Evolutionary conservation across 495 filamentous ascomycete species (phyloP).

Genomic region (Tuber magnatum): DNA sequence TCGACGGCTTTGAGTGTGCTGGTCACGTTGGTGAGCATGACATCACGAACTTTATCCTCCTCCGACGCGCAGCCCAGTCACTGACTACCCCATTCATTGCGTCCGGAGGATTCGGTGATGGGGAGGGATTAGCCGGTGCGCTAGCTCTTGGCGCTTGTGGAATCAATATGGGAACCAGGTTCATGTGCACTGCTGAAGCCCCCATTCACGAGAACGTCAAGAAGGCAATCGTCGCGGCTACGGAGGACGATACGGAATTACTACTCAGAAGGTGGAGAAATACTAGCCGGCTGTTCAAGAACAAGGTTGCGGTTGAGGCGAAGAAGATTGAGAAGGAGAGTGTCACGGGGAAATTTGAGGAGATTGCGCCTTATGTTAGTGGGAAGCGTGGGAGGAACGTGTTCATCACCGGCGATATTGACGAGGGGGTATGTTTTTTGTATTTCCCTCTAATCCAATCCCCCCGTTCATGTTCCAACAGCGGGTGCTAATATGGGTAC

Average conservation of each 20-base stretch:
- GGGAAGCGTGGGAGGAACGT: constrained; percentile 87
- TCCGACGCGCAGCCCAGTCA: constrained; percentile 75
- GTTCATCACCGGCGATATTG: constrained; percentile 82
- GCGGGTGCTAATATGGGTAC: constrained; percentile 17
- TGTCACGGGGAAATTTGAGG: constrained; percentile 78
- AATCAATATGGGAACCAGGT: constrained; percentile 92
- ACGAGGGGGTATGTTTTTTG: constrained; percentile 67
- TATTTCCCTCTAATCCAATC: constrained; percentile 7
- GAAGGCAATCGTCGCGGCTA: constrained; percentile 76
- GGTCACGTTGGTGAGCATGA: constrained; percentile 93
- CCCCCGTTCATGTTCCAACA: neutral
- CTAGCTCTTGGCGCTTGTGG: constrained; percentile 84
- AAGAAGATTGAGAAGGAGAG: constrained; percentile 78
- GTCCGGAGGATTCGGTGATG: constrained; percentile 90
- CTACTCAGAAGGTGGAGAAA: constrained; percentile 89
- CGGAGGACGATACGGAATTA: constrained; percentile 85
- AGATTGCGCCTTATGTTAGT: constrained; percentile 83
- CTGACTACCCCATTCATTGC: constrained; percentile 89
- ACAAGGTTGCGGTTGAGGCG: constrained; percentile 76
- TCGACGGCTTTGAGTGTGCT: constrained; percentile 96
- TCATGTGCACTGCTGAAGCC: constrained; percentile 87
- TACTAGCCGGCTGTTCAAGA: constrained; percentile 78
- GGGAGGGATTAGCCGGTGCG: constrained; percentile 88
- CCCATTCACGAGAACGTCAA: constrained; percentile 93
- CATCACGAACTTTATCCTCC: constrained; percentile 95